Conservation (phyloP, 768 basidiomycete genomes). For the Amanita exitialis region DNA sequence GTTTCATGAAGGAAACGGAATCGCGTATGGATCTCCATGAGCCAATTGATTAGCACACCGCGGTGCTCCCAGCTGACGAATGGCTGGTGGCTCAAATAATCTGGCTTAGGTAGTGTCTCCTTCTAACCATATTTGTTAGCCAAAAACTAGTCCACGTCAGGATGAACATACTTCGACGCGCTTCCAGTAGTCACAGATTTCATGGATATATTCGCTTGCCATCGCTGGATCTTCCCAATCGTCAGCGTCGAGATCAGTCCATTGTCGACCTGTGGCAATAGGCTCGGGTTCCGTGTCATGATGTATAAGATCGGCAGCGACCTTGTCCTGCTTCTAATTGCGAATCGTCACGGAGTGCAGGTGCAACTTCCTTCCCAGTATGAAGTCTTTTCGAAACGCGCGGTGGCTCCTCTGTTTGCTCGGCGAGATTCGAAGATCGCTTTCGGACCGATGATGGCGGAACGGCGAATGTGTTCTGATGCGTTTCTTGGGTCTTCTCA, state of each 20-base stretch:
- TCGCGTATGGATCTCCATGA: conserved; percentile 82
- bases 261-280: conserved; percentile 36
- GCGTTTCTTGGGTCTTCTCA: not conserved
- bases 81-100: conserved; percentile 78
- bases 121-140: conserved; percentile 32
- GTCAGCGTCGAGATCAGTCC: conserved; percentile 83
- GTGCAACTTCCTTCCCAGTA: conserved; percentile 29
- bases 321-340: conserved; percentile 24
- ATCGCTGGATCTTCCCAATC: conserved; percentile 85
- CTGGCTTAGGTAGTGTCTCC: conserved; percentile 65
- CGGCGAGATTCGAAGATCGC: conserved; percentile 15
- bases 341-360: conserved; percentile 24
- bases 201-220: conserved; percentile 86
- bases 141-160: not conserved
- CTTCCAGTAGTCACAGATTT: conserved; percentile 83
- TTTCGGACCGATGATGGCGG: conserved; percentile 8
- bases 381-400: conserved; percentile 56
- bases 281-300: conserved; percentile 20
- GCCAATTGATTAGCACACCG: conserved; percentile 84
- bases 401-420: conserved; percentile 36
- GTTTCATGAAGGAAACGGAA: conserved; percentile 87
- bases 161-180: conserved; percentile 55
- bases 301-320: conserved; percentile 28
- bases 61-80: conserved; percentile 88
- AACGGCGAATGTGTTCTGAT: not conserved